Evolutionary conservation across 2,329 filamentous ascomycete genomes (phyloP), one percentile per base, ranked within the genome.

Genomic region (Calonectria honghensis): DNA sequence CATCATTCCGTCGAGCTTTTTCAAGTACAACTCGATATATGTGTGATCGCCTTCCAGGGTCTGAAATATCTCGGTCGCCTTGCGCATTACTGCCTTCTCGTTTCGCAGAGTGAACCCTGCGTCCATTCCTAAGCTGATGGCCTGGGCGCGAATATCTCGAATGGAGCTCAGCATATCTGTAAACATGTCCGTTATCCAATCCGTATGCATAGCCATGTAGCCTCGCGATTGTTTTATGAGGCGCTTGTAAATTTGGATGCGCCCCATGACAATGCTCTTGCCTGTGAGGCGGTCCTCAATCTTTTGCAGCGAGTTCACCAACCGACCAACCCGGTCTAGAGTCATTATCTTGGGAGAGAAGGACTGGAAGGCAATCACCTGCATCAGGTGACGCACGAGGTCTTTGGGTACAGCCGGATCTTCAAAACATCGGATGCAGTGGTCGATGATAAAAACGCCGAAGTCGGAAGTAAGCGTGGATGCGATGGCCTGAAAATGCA

Each of bases 171-270:
- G 89, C 89, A 98, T 93, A 65, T 95, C 95, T 27, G 92, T 92
- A 76, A 98, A 92, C 27, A 98, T 87, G 82, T 97, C 94, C 67
- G 94, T 90, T 64, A 98, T 88, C 96, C 97, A 99, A 73, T 95
- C 90, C 3, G 90, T 88, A 70, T 95, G 92, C 31, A 89, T 86
- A 20, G 93, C 85, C 93, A 99, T 98, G 29, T 92, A 87, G 24
- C 88, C 85, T 66, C 90, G 93, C 6, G 92, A 91, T 84, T 97
- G 94, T 73, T 91, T 90, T 31, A 98, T 80, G 2, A 99, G 88
- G 69, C 92, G 93, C 76, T 92, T 92, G 82, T 98, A 98, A 67
- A 98, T 93, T 61, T 92, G 88, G 14, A 98, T 88, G 20, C 96
- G 92, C 73, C 94, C 93, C 78, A 93, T 92, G 50, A 96, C 87